A percentile compares a stretch with the other conserved stretches of the same genome.
Conservation (phyloP, 768 basidiomycete genomes). For the Leucocoprinus leucothites region DNA sequence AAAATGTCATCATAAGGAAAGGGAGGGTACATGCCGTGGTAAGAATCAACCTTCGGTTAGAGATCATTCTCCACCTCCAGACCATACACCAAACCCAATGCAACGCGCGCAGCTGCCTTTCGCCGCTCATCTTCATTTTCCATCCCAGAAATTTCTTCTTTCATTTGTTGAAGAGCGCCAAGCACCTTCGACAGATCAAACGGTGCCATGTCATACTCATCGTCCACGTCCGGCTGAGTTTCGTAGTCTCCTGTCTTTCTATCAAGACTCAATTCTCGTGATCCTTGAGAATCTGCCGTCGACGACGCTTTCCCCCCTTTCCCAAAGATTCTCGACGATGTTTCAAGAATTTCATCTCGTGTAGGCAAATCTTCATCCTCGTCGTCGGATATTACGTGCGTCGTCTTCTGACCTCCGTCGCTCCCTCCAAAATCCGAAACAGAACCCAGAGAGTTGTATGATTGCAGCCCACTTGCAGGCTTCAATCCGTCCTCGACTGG, state of each 20-base stretch:
- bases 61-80: constrained; percentile 31
- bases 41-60: constrained; percentile 1
- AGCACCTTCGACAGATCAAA: constrained; percentile 67
- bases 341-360: constrained; percentile 43
- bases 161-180: constrained; percentile 62
- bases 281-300: constrained; percentile 1
- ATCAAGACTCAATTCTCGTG: background rate
- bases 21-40: background rate
- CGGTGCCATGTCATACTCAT: constrained; percentile 37
- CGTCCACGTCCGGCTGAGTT: constrained; percentile 17
- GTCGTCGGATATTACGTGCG: constrained; percentile 9
- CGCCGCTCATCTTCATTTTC: constrained; percentile 58
- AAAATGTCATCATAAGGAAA: constrained; percentile 1
- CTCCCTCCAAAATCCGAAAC: constrained; percentile 52
- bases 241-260: background rate
- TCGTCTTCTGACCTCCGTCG: constrained; percentile 2
- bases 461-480: constrained; percentile 10
- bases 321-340: constrained; percentile 52
- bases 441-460: constrained; percentile 55
- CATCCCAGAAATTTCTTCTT: constrained; percentile 71
- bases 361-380: constrained; percentile 41
- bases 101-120: constrained; percentile 68
- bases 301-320: background rate
- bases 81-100: constrained; percentile 72
- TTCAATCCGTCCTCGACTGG: constrained; percentile 9